Evolutionary conservation across 805 yeast species (phyloP).

Genomic region (Zygoascus tannicola): DNA sequence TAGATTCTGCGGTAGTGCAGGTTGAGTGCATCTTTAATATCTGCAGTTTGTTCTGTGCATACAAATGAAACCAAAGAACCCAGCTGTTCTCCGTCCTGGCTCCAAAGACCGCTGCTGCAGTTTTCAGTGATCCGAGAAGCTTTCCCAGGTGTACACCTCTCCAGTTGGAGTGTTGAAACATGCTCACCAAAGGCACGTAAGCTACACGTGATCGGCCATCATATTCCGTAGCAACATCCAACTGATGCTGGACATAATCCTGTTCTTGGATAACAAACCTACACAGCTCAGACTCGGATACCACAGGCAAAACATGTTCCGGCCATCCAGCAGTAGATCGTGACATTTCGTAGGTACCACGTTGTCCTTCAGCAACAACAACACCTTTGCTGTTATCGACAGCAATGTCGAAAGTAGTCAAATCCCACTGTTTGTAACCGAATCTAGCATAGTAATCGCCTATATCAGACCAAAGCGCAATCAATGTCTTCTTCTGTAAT

Average conservation of each 20-base stretch:
- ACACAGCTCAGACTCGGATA: slow-evolving; percentile 4
- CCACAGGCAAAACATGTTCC: background rate
- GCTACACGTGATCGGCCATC: slow-evolving; percentile 18
- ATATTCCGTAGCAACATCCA: slow-evolving; percentile 12
- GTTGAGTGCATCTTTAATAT: slow-evolving; percentile 15
- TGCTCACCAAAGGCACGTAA: slow-evolving; percentile 13
- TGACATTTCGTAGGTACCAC: no score
- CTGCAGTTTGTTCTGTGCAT: slow-evolving; percentile 14
- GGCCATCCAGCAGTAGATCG: slow-evolving; percentile 5
- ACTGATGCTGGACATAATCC: slow-evolving; percentile 1
- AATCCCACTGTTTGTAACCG: slow-evolving; percentile 33
- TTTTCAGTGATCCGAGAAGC: slow-evolving; percentile 5
- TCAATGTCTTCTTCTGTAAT: slow-evolving; percentile 23
- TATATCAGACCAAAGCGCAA: slow-evolving; percentile 61
- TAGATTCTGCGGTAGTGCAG: slow-evolving; percentile 12
- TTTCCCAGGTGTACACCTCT: slow-evolving; percentile 19
- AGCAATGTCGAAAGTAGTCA: slow-evolving; percentile 5
- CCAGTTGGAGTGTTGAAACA: slow-evolving; percentile 15
- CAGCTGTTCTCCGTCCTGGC: slow-evolving; percentile 16
- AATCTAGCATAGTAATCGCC: slow-evolving; percentile 56
- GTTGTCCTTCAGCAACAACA: background rate
- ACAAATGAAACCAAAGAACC: slow-evolving; percentile 24
- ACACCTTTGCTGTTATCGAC: background rate
- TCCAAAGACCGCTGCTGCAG: slow-evolving; percentile 20
- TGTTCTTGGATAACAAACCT: slow-evolving; percentile 8